These are phyloP conservation scores for Candida maris DNA, from an alignment of 805 yeast genomes.

Conservation along the genomic window DNA sequence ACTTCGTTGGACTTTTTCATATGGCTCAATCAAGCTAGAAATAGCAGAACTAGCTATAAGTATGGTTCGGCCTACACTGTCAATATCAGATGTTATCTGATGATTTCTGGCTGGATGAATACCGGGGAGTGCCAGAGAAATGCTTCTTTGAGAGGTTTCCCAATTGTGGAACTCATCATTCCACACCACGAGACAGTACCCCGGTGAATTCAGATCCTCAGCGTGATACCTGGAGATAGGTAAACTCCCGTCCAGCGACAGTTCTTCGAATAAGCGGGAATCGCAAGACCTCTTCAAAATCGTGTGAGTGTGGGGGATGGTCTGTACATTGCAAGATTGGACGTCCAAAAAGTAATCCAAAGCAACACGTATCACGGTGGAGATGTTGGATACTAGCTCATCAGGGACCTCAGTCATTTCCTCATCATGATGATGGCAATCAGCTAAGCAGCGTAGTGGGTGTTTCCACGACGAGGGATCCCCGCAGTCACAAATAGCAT, in stretches of 20 bases:
- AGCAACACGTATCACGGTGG: conserved; percentile 27
- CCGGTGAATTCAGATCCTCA: conserved; percentile 32
- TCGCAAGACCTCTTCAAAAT: conserved; percentile 3
- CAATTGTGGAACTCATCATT: conserved; percentile 73
- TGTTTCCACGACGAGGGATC: conserved; percentile 61
- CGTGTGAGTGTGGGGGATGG: conserved; percentile 16
- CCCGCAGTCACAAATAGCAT: conserved; percentile 73
- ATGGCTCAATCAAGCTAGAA: conserved; percentile 13
- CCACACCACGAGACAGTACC: conserved; percentile 60
- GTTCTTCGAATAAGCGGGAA: conserved; percentile 6
- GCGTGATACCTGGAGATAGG: conserved; percentile 33
- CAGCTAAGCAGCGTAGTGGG: conserved; percentile 46
- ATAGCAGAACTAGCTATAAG: conserved; percentile 34
- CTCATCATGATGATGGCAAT: conserved; percentile 9
- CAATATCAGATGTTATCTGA: conserved; percentile 41
- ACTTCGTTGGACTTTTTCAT: conserved; percentile 21
- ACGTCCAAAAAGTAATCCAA: conserved; percentile 42
- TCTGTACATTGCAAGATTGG: conserved; percentile 32
- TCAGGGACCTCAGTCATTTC: conserved; percentile 18
- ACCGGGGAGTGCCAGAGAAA: conserved; percentile 15
- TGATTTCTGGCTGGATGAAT: conserved; percentile 4
- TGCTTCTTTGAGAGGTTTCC: conserved; percentile 25
- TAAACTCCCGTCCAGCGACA: conserved; percentile 33
- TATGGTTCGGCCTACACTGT: conserved; percentile 47
- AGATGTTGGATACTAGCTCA: conserved; percentile 20